Base-by-base conservation (phyloP, 2,329 filamentous ascomycete species). In the Beauveria rudraprayagi region DNA sequence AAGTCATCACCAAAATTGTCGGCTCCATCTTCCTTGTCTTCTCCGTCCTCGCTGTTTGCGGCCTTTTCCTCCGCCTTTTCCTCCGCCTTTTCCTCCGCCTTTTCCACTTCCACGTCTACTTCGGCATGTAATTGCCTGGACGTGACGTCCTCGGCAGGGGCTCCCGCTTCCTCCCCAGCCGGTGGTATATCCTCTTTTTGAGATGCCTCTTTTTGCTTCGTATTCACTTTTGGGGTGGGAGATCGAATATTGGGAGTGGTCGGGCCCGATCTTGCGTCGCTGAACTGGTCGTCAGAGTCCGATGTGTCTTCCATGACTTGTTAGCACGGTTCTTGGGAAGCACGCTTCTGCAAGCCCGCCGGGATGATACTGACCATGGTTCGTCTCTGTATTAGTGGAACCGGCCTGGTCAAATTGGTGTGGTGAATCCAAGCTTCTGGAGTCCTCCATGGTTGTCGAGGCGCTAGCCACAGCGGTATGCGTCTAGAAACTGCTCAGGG, bases 271-370 rank as follows among this genome's bases (percentile, higher is more conserved):
- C 82, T 82, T 40, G 86, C 85, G 70, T 89, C 86, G 56, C 83
- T 87, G 72, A 87, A 89, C 73, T 88, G 86, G 66, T 89, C 86
- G 51, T 88, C 86, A 30, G 84, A 87, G 64, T 88, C 86, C 54
- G 85, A 86, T 34, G 77, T 77, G 63, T 82, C 81, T 74, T 71
- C 72, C 72, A 48, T 14, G 3, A 6, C 5, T 10, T 34, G 48
- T 60, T 46, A 60, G 40, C 17, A 16, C 5, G 5, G 40, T 8
- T n/a, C 5, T 17, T 50, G 3, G 17, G 10, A 10, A 41, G 4
- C 19, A 17, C 24, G 17, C 17, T 19, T 7, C n/a, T 40, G 5
- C 11, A 19, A 37, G 30, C n/a, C 11, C n/a, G 14, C 34, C 30
- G 14, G 40, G 11, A 34, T 7, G 37, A 22, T 19, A 37, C 47